Evolutionary conservation across 768 basidiomycete genomes (phyloP), one percentile per base, ranked within the genome.

Genomic region (Suillus variegatus): DNA sequence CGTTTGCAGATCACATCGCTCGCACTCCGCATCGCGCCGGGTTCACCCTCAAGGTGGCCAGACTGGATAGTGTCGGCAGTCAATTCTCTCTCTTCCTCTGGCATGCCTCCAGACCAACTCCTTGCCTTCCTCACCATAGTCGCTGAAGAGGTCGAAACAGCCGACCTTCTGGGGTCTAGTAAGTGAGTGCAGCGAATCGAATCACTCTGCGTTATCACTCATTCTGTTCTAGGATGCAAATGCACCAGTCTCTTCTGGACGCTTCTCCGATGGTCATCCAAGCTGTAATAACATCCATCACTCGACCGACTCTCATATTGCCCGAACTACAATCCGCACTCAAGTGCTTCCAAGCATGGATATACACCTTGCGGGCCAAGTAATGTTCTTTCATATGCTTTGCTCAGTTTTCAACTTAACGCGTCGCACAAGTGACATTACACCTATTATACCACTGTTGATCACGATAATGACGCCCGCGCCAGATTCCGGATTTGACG

Each of bases 311-410:
- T 18, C 78, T 78, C 54, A 68, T 72, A 65, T 66, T 64, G 6
- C 71, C 70, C 12, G 86, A 95, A 66, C 81, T 91, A 0, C 83
- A 84, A 20, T 86, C 92, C 0, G 92, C 93, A 0, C 81, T 95
- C 62, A 88, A 86, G 66, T 95, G 93, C 73, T 78, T 96, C 2
- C 88, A 93, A 72, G 88, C 91, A 3, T 98, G 95, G 95, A 86
- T 96, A 70, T 77, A 82, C 3, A 83, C 85, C 43, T 76, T 96
- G 12, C 88, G 86, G 32, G 83, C 85, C 65, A 87, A 86, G 93
- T 94, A 69, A 68, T 85, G 61, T 10, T n/a, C 46, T 22, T 62
- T 35, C 38, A 5, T 18, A 35, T 36, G 0, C 6, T 32, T 20
- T 36, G 35, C 2, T 36, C 12, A 49, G 25, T 10, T 25, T 61